Percentiles rank a stretch among this genome's conserved stretches.
Evolutionary conservation across 208 protist species (phyloP).

Genomic region (Leptomonas pyrrhocoris): DNA sequence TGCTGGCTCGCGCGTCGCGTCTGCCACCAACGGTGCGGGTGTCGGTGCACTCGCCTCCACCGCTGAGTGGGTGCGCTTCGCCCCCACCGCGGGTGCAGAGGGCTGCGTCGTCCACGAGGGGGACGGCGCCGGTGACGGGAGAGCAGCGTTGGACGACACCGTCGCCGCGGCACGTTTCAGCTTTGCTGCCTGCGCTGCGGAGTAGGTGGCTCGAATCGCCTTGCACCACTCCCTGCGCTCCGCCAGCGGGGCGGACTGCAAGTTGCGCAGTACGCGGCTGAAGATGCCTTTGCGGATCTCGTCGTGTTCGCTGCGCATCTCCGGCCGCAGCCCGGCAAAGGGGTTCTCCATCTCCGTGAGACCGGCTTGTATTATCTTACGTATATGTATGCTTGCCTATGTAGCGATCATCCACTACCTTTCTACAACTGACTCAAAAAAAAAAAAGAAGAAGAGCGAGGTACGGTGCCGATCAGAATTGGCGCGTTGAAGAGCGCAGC

Average conservation of each 20-base stretch:
- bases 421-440: too few relatives aligned
- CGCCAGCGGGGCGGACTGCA: conserved; percentile 40
- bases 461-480: too few relatives aligned
- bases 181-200: conserved; percentile 7
- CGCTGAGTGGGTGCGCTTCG: conserved; percentile 6
- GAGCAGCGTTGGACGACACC: not conserved
- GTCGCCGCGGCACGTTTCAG: conserved; percentile 6
- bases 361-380: not conserved
- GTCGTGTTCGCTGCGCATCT: conserved; percentile 81
- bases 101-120: not conserved
- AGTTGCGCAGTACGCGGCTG: conserved; percentile 56
- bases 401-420: not conserved
- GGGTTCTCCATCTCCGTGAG: conserved; percentile 45
- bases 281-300: conserved; percentile 90
- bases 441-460: too few relatives aligned
- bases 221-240: conserved; percentile 62
- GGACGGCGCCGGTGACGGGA: not conserved
- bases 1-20: not conserved
- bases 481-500: too few relatives aligned
- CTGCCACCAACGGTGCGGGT: not conserved
- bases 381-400: not conserved
- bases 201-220: conserved; percentile 46
- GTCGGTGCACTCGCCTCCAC: not conserved
- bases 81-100: conserved; percentile 9
- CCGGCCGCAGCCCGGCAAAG: conserved; percentile 60